These are phyloP conservation scores for Phaffia australis DNA, from an alignment of 768 basidiomycete species.

Conservation along the genomic window DNA sequence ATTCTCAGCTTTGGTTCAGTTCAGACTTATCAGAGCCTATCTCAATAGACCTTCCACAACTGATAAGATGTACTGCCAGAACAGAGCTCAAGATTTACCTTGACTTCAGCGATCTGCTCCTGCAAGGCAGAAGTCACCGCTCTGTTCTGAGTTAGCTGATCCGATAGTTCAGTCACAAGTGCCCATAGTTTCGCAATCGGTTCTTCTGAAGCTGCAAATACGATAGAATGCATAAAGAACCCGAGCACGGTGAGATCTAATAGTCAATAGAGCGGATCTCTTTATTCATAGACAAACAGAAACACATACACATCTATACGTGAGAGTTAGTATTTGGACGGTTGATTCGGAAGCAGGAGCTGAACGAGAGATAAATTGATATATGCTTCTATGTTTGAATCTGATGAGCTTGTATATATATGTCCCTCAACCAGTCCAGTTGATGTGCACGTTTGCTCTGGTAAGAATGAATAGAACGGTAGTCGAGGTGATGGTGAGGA, in stretches of 20 bases:
- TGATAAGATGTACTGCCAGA: too few relatives aligned
- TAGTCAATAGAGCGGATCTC: not conserved
- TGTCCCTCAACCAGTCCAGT: too few relatives aligned
- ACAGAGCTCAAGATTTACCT: conserved; percentile 46
- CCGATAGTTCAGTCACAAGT: conserved; percentile 64
- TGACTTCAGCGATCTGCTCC: conserved; percentile 57
- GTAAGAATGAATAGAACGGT: not conserved
- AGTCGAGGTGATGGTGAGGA: not conserved
- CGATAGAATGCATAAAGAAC: not conserved
- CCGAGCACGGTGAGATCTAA: not conserved
- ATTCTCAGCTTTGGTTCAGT: not conserved
- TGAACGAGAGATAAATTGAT: not conserved
- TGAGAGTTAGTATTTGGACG: too few relatives aligned
- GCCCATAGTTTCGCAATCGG: conserved; percentile 48
- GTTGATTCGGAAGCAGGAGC: not conserved
- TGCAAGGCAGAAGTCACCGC: conserved; percentile 60
- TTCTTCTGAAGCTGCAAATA: conserved; percentile 3
- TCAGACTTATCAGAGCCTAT: too few relatives aligned
- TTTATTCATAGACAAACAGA: not conserved
- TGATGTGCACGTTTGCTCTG: not conserved
- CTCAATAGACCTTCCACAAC: too few relatives aligned
- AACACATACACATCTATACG: not conserved
- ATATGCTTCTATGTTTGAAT: too few relatives aligned
- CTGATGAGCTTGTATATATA: too few relatives aligned
- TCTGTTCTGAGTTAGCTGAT: conserved; percentile 60